Conservation (phyloP, 2,329 filamentous ascomycete species). For the Ophiocordyceps sinensis region DNA sequence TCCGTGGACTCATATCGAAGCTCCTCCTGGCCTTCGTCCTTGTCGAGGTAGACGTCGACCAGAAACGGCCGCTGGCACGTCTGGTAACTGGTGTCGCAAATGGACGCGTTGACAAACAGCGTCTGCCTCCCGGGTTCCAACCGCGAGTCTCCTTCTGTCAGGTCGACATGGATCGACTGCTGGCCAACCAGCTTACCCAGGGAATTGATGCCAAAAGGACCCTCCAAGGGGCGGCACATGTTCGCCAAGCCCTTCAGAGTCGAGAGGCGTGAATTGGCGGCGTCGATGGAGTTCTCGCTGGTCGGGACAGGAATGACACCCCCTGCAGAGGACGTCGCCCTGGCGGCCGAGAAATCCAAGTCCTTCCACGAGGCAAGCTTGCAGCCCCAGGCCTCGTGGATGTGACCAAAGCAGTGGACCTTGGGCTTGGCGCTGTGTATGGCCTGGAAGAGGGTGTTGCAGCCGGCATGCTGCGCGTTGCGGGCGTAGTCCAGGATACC, state of each 20-base stretch:
- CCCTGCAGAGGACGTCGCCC: too few relatives aligned
- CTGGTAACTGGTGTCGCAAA: conserved; percentile 28
- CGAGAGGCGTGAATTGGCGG: conserved; percentile 21
- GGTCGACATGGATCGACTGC: conserved; percentile 22
- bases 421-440: conserved; percentile 26
- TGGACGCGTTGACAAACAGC: conserved; percentile 45
- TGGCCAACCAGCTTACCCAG: conserved; percentile 10
- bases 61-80: conserved; percentile 37
- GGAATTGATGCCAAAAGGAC: conserved; percentile 3
- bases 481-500: conserved; percentile 30
- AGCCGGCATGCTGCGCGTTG: conserved; percentile 20
- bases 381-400: conserved; percentile 46
- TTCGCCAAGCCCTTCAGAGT: conserved; percentile 14
- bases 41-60: conserved; percentile 29
- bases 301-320: too few relatives aligned
- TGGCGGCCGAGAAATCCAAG: too few relatives aligned
- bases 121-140: conserved; percentile 33
- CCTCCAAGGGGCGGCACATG: conserved; percentile 1
- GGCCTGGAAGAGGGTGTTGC: conserved; percentile 28
- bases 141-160: conserved; percentile 12
- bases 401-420: conserved; percentile 43
- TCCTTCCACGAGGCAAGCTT: conserved; percentile 34
- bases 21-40: too few relatives aligned
- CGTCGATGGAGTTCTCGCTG: conserved; percentile 22
- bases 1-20: too few relatives aligned